These are phyloP conservation scores for Annona cherimola DNA, from an alignment of 164 flowering plant species.

Conservation along the genomic window DNA sequence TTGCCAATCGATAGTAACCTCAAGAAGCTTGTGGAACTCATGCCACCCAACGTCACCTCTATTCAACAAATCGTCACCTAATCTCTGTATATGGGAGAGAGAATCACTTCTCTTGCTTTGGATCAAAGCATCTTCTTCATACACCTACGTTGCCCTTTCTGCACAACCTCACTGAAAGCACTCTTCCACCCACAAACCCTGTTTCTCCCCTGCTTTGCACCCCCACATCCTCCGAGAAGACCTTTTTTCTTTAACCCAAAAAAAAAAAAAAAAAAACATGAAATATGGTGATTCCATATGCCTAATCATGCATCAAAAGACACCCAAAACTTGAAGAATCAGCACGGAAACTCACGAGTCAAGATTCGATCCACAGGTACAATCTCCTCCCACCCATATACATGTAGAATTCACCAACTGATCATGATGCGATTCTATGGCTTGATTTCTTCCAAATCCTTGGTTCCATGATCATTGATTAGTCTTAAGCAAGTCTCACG, in stretches of 20 bases:
- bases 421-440: not conserved
- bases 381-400: not conserved
- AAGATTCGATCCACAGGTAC: constrained; percentile 7
- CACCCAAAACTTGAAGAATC: constrained; percentile 2
- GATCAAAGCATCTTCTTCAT: constrained; percentile 27
- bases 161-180: constrained; percentile 4
- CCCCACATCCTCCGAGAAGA: not conserved
- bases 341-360: constrained; percentile 2
- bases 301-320: not conserved
- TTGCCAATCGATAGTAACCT: not conserved
- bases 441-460: no score
- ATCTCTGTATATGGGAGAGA: constrained; percentile 13
- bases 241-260: no score
- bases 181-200: not conserved
- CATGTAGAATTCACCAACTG: not conserved
- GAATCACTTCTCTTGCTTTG: constrained; percentile 21
- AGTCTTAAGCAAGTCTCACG: not conserved
- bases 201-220: not conserved
- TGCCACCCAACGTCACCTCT: constrained; percentile 34
- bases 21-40: not conserved
- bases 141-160: constrained; percentile 6
- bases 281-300: not conserved
- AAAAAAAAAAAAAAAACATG: not conserved
- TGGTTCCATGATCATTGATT: not conserved
- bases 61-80: constrained; percentile 40